Conservation (phyloP, 2,329 filamentous ascomycete species). For the Emmonsia crescens region DNA sequence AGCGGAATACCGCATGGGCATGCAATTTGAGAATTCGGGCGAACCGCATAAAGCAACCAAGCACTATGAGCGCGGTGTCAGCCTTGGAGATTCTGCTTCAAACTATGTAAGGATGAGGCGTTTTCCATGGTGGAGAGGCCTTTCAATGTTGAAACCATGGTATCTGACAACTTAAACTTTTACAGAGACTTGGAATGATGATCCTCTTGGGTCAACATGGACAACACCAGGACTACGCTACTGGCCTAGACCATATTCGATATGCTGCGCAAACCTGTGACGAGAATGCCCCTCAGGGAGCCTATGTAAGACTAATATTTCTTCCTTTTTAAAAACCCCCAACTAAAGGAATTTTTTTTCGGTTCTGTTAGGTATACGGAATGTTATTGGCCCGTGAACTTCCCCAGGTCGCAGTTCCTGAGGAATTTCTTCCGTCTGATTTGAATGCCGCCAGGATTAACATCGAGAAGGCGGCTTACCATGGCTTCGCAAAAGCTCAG, state of each 20-base stretch:
- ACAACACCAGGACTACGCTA: slow-evolving; percentile 67
- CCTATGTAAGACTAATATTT: slow-evolving; percentile 49
- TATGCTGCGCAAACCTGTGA: slow-evolving; percentile 77
- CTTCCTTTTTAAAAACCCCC: neutral
- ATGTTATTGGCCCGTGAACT: slow-evolving; percentile 88
- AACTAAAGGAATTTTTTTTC: slow-evolving; percentile 3
- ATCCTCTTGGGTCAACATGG: slow-evolving; percentile 87
- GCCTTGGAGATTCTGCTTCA: slow-evolving; percentile 75
- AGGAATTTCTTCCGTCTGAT: slow-evolving; percentile 58
- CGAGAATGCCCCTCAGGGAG: slow-evolving; percentile 92
- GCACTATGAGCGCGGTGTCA: slow-evolving; percentile 77
- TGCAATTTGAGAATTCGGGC: slow-evolving; percentile 94
- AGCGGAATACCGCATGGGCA: slow-evolving; percentile 93
- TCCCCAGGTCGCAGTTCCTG: slow-evolving; percentile 77
- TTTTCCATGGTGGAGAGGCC: neutral
- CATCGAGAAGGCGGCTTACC: slow-evolving; percentile 91
- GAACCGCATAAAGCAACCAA: slow-evolving; percentile 82
- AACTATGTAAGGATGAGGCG: slow-evolving; percentile 43
- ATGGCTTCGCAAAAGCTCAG: slow-evolving; percentile 93
- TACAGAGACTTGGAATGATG: slow-evolving; percentile 90
- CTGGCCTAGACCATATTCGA: slow-evolving; percentile 71
- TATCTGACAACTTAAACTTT: slow-evolving; percentile 12
- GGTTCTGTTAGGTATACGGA: slow-evolving; percentile 54
- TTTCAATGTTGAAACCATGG: neutral
- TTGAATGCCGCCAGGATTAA: slow-evolving; percentile 67